Evolutionary conservation across 2,329 filamentous ascomycete species (phyloP).

Genomic region (Fusarium mangiferae): DNA sequence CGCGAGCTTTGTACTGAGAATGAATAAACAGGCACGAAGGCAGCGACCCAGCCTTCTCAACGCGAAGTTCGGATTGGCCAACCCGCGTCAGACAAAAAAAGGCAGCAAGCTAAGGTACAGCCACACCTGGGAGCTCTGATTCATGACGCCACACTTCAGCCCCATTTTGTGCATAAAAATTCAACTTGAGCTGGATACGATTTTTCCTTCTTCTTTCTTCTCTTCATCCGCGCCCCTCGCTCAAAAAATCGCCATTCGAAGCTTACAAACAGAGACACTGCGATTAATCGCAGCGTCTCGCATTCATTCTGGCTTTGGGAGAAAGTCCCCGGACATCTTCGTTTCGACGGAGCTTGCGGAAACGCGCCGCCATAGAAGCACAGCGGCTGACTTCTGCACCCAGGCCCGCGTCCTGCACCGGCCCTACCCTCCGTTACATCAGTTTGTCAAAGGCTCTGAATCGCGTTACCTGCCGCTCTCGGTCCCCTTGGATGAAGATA

Average conservation of each 20-base stretch:
- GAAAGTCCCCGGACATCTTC: conserved; percentile 99
- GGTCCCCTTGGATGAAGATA: conserved; percentile 84
- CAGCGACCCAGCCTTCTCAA: conserved; percentile 43
- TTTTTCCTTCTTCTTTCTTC: conserved; percentile 41
- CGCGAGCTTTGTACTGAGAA: conserved; percentile 36
- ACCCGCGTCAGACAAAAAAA: conserved; percentile 30
- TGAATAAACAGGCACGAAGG: conserved; percentile 44
- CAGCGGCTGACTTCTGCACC: conserved; percentile 83
- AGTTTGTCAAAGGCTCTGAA: conserved; percentile 20
- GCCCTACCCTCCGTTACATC: conserved; percentile 61
- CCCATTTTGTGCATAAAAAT: conserved; percentile 43
- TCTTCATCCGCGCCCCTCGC: conserved; percentile 77
- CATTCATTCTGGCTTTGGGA: conserved; percentile 81
- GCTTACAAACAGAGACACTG: conserved; percentile 85
- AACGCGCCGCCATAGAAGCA: conserved; percentile 99
- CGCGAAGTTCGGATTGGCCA: conserved; percentile 43
- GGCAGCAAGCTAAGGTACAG: conserved; percentile 13
- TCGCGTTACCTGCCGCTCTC: conserved; percentile 47
- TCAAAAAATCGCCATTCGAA: conserved; percentile 99
- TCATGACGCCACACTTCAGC: conserved; percentile 31
- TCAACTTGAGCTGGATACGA: conserved; percentile 10
- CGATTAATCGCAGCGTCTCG: conserved; percentile 45
- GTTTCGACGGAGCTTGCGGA: conserved; percentile 71
- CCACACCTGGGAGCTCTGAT: conserved; percentile 28
- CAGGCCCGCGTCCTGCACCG: conserved; percentile 59